A percentile compares a stretch with the other conserved stretches of the same genome.
These are phyloP conservation scores for Cercospora sojina DNA, from an alignment of 2,329 filamentous ascomycete species.

Conservation along the genomic window DNA sequence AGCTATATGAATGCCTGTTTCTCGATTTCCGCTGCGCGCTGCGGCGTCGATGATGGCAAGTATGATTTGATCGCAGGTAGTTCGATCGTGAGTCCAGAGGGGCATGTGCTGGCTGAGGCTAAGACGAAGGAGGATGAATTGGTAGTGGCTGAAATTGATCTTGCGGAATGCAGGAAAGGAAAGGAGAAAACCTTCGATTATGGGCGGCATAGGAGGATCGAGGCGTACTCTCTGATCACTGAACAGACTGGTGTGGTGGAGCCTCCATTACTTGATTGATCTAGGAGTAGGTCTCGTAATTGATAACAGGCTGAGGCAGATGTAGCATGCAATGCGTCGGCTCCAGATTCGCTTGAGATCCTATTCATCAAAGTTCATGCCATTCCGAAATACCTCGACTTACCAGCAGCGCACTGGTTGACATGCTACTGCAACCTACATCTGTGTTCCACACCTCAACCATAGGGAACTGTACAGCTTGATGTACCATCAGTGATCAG, in stretches of 20 bases:
- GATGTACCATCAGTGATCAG: neutral
- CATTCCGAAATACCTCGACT: neutral
- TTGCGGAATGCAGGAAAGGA: conserved; percentile 49
- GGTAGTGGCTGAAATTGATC: conserved; percentile 53
- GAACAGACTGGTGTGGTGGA: conserved; percentile 46
- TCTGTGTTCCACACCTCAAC: neutral
- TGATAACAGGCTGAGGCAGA: neutral
- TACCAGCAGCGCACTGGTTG: neutral
- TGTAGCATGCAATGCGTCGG: neutral
- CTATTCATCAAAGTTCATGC: neutral
- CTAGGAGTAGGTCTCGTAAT: conserved; percentile 15
- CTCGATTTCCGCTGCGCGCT: conserved; percentile 51
- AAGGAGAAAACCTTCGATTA: conserved; percentile 52
- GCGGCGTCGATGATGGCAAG: conserved; percentile 53
- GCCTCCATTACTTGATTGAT: conserved; percentile 33
- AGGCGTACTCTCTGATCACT: conserved; percentile 45
- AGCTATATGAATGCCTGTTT: conserved; percentile 56
- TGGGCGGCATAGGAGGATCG: conserved; percentile 46
- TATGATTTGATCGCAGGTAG: conserved; percentile 52
- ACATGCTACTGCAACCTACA: neutral
- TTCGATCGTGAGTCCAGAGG: conserved; percentile 51
- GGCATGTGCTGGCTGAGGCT: conserved; percentile 53
- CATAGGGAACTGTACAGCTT: neutral
- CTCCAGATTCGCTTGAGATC: neutral
- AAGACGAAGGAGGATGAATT: conserved; percentile 52